phyloP scores from a whole-genome alignment of 2,329 filamentous ascomycete species.

The Emergomyces orientalis region DNA sequence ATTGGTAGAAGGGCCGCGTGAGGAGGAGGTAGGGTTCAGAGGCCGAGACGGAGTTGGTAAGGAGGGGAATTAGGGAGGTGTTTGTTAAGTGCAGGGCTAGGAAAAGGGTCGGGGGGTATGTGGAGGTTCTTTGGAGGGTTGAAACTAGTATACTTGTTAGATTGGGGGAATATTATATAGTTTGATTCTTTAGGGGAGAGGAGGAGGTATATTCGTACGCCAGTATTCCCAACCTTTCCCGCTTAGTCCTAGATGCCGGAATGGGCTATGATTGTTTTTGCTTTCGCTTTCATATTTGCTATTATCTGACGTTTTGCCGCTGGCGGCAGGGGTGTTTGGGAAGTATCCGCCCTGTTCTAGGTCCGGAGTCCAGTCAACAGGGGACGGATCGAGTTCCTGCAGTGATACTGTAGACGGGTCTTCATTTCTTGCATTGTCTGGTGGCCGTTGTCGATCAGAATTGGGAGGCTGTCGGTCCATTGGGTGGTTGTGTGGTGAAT shows the following conservation, averaged over 20 bases:
- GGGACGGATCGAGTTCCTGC: slow-evolving; percentile 70
- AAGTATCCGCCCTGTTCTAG: slow-evolving; percentile 44
- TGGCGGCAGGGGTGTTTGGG: slow-evolving; percentile 10
- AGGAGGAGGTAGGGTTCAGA: slow-evolving; percentile 83
- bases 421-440: neutral
- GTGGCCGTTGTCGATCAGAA: neutral
- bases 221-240: slow-evolving; percentile 68
- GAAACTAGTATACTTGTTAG: slow-evolving; percentile 44
- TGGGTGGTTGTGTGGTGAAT: neutral
- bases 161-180: too few relatives aligned
- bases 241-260: slow-evolving; percentile 45
- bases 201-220: slow-evolving; percentile 42
- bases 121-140: slow-evolving; percentile 78
- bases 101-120: slow-evolving; percentile 73
- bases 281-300: slow-evolving; percentile 12
- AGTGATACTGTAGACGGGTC: slow-evolving; percentile 34
- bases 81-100: slow-evolving; percentile 68
- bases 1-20: slow-evolving; percentile 87
- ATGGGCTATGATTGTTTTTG: neutral
- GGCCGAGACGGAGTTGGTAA: slow-evolving; percentile 60
- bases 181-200: neutral
- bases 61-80: slow-evolving; percentile 68
- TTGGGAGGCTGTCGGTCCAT: neutral
- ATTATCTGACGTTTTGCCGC: neutral
- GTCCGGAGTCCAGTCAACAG: slow-evolving; percentile 49